A percentile compares a stretch with the other conserved stretches of the same genome.
Conservation (phyloP, 495 filamentous ascomycete species). For the Neurospora intermedia region DNA sequence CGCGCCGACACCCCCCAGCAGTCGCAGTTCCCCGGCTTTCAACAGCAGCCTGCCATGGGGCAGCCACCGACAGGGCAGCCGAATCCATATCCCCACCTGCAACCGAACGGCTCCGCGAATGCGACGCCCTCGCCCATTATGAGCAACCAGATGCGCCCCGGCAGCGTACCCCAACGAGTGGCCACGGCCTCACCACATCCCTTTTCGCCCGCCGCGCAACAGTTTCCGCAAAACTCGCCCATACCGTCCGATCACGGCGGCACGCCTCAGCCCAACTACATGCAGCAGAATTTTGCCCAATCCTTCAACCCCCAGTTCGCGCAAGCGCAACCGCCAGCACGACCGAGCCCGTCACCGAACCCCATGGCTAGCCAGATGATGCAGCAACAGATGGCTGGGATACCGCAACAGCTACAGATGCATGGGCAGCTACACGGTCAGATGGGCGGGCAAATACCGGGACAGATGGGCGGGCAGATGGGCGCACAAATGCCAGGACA, state of each 20-base stretch:
- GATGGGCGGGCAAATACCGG: slow-evolving; percentile 24
- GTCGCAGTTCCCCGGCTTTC: slow-evolving; percentile 49
- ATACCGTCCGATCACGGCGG: slow-evolving; percentile 66
- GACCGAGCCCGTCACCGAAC: slow-evolving; percentile 38
- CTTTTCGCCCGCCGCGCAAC: slow-evolving; percentile 70
- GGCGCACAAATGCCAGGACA: slow-evolving; percentile 12
- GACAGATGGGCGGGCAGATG: slow-evolving; percentile 29
- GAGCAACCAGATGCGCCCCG: slow-evolving; percentile 58
- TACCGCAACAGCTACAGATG: slow-evolving; percentile 27
- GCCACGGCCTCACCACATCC: slow-evolving; percentile 86
- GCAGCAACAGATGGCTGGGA: slow-evolving; percentile 34
- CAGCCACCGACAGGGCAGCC: slow-evolving; percentile 46
- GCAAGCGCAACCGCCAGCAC: slow-evolving; percentile 38
- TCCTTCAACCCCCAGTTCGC: slow-evolving; percentile 48
- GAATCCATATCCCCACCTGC: slow-evolving; percentile 70
- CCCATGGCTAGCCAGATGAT: slow-evolving; percentile 36
- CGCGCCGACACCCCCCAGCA: slow-evolving; percentile 90
- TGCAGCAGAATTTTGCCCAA: slow-evolving; percentile 45
- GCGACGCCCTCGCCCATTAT: slow-evolving; percentile 81
- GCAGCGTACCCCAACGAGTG: slow-evolving; percentile 64
- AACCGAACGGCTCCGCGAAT: slow-evolving; percentile 68
- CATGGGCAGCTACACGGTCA: slow-evolving; percentile 26
- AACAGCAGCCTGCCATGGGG: slow-evolving; percentile 40
- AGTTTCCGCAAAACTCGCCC: slow-evolving; percentile 70
- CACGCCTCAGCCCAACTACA: slow-evolving; percentile 66